phyloP scores from a whole-genome alignment of 768 basidiomycete genomes.

The Lanmaoa rubissima region DNA sequence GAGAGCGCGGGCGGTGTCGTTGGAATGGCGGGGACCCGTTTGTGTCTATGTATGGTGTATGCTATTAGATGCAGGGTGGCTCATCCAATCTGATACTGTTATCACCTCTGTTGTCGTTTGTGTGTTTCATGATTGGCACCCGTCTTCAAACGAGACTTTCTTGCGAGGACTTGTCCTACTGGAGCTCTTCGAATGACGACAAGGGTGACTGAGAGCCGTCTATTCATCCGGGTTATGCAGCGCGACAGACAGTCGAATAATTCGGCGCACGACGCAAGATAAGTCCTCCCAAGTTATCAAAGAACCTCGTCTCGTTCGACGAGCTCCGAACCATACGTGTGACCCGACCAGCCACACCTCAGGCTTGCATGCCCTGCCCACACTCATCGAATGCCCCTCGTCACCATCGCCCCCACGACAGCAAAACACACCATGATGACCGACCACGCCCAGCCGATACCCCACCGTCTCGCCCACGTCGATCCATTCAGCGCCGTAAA shows the following conservation, averaged over 20 bases:
- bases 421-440: constrained; percentile 3
- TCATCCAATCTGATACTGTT: neutral
- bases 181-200: too few species aligned
- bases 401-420: constrained; percentile 11
- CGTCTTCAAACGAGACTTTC: neutral
- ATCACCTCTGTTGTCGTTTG: neutral
- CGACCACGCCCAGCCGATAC: constrained; percentile 14
- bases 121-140: neutral
- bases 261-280: neutral
- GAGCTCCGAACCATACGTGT: neutral
- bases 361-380: too few species aligned
- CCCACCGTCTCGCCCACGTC: too few species aligned
- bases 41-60: neutral
- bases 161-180: neutral
- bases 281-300: neutral
- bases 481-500: constrained; percentile 13
- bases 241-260: too few species aligned
- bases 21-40: neutral
- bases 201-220: neutral
- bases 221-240: too few species aligned
- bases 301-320: neutral
- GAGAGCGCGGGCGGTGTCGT: neutral
- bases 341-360: too few species aligned
- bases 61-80: neutral
- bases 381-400: neutral